These are phyloP conservation scores for Kockovaella imperatae DNA, from an alignment of 768 basidiomycete species.

Conservation along the genomic window DNA sequence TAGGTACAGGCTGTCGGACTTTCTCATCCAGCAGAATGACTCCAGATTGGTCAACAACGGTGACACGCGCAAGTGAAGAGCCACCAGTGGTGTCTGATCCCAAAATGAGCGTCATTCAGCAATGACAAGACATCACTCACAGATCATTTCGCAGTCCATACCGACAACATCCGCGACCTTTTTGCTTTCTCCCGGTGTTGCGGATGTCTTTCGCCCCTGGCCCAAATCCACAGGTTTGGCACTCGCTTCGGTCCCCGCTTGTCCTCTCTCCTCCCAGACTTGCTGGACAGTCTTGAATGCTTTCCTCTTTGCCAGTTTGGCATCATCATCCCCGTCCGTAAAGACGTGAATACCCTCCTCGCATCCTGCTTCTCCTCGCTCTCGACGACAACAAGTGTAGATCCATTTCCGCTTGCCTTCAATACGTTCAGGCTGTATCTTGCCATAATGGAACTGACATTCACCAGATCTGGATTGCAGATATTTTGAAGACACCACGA, in stretches of 20 bases:
- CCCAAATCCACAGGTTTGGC: slow-evolving; percentile 58
- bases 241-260: slow-evolving; percentile 1
- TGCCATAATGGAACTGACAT: slow-evolving; percentile 81
- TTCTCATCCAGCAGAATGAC: slow-evolving; percentile 64
- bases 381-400: slow-evolving; percentile 27
- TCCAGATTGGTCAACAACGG: slow-evolving; percentile 72
- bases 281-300: slow-evolving; percentile 27
- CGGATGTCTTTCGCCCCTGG: too few species aligned
- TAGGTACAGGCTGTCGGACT: slow-evolving; percentile 33
- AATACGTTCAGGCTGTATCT: slow-evolving; percentile 54
- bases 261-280: slow-evolving; percentile 12
- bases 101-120: slow-evolving; percentile 33
- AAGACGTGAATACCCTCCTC: slow-evolving; percentile 67
- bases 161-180: slow-evolving; percentile 60
- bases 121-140: slow-evolving; percentile 19
- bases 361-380: slow-evolving; percentile 36
- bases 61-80: slow-evolving; percentile 80
- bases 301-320: slow-evolving; percentile 21
- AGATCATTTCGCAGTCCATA: slow-evolving; percentile 91
- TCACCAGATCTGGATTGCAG: slow-evolving; percentile 46
- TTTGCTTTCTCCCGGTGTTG: neutral
- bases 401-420: slow-evolving; percentile 62
- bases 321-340: slow-evolving; percentile 56
- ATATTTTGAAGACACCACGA: slow-evolving; percentile 56
- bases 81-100: slow-evolving; percentile 70